Percentiles rank a stretch among this genome's conserved stretches.
These are phyloP conservation scores for Voacanga thouarsii DNA, from an alignment of 257 asterid genomes.

Conservation along the genomic window DNA sequence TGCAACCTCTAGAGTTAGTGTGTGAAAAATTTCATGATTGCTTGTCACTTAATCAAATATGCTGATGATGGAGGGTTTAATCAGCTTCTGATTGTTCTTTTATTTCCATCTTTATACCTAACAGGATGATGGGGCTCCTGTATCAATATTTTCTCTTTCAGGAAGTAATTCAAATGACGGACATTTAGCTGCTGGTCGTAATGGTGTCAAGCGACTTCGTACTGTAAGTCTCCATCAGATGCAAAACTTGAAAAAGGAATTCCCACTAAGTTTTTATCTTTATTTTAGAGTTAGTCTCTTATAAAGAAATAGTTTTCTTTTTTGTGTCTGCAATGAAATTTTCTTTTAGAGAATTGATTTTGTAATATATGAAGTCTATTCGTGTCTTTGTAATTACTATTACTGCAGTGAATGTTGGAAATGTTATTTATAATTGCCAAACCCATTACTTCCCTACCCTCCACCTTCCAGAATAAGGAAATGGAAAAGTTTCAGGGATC, in stretches of 20 bases:
- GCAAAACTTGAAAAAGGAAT: neutral
- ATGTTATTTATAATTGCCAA: neutral
- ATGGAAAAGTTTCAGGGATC: neutral
- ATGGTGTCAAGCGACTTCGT: slow-evolving; percentile 97
- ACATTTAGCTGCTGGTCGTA: slow-evolving; percentile 94
- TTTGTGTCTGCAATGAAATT: neutral
- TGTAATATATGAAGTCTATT: too few relatives aligned
- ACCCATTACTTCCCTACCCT: neutral
- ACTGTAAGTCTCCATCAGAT: slow-evolving; percentile 56
- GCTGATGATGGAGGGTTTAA: neutral
- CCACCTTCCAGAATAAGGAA: neutral
- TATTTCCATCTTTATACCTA: slow-evolving; percentile 10
- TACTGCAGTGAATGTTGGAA: neutral
- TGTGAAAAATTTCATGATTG: neutral
- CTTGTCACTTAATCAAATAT: neutral
- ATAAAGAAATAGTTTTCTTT: neutral
- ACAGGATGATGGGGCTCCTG: slow-evolving; percentile 97
- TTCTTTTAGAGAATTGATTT: neutral
- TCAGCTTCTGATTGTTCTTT: slow-evolving; percentile 20
- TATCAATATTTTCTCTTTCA: slow-evolving; percentile 87
- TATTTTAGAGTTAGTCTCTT: neutral
- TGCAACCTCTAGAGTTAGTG: neutral
- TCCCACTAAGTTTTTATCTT: neutral
- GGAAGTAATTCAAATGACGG: slow-evolving; percentile 86
- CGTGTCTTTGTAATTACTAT: neutral